Evolutionary conservation across 2,329 filamentous ascomycete species (phyloP).

Genomic region (Acrocalymma vagum): DNA sequence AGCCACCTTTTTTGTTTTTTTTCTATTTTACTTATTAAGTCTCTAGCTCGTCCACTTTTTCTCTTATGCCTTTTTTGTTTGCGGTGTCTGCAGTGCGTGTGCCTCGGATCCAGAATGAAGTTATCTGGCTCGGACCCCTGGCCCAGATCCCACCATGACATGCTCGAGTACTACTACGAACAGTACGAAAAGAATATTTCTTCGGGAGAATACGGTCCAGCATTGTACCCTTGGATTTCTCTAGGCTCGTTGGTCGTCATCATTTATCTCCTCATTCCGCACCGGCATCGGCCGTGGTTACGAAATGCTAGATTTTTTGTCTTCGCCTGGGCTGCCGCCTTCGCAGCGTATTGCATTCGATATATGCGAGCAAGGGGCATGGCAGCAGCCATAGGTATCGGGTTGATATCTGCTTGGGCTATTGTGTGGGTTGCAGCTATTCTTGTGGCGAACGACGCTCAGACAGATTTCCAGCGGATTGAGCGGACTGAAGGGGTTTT

Average conservation of each 20-base stretch:
- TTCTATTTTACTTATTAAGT: neutral
- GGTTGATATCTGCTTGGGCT: slow-evolving; percentile 63
- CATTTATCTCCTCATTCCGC: slow-evolving; percentile 62
- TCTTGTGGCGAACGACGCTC: slow-evolving; percentile 64
- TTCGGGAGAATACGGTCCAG: slow-evolving; percentile 51
- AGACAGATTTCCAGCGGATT: slow-evolving; percentile 64
- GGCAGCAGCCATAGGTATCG: slow-evolving; percentile 63
- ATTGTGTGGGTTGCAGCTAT: slow-evolving; percentile 62
- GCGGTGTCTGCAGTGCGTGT: slow-evolving; percentile 4
- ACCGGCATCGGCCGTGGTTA: slow-evolving; percentile 49
- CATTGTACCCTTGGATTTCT: slow-evolving; percentile 54
- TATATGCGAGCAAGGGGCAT: slow-evolving; percentile 59
- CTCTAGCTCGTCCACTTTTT: slow-evolving; percentile 7
- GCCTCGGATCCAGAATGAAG: slow-evolving; percentile 15
- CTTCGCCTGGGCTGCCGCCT: slow-evolving; percentile 53
- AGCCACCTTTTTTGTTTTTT: slow-evolving; percentile 21
- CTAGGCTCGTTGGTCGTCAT: slow-evolving; percentile 53
- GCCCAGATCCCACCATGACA: slow-evolving; percentile 44
- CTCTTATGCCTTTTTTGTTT: slow-evolving; percentile 6
- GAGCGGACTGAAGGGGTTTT: slow-evolving; percentile 52
- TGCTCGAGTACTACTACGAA: slow-evolving; percentile 46
- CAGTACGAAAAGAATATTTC: slow-evolving; percentile 50
- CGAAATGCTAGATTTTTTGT: slow-evolving; percentile 54
- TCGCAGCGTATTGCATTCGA: slow-evolving; percentile 54
- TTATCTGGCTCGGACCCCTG: slow-evolving; percentile 24